These are phyloP conservation scores for Suaeda aralocaspica DNA, from an alignment of 148 eudicot genomes.

Conservation along the genomic window DNA sequence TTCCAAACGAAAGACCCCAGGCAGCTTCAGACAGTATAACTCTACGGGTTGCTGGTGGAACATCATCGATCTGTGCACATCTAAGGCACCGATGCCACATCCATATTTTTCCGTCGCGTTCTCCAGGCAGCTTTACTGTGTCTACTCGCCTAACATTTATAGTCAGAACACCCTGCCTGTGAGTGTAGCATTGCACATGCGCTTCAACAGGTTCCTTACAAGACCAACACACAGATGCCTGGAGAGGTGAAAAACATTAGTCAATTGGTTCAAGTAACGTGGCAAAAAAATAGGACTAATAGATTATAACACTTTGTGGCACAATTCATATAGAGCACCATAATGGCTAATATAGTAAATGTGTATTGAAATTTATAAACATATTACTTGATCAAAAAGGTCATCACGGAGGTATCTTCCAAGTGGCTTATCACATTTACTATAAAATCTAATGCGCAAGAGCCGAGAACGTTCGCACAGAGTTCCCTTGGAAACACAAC, in stretches of 20 bases:
- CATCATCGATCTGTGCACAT: slow-evolving; percentile 60
- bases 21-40: slow-evolving; percentile 94
- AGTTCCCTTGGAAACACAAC: slow-evolving; percentile 76
- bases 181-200: slow-evolving; percentile 87
- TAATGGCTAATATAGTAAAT: slow-evolving; percentile 36
- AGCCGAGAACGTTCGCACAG: slow-evolving; percentile 92
- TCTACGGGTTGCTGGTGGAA: slow-evolving; percentile 85
- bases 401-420: slow-evolving; percentile 83
- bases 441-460: slow-evolving; percentile 82
- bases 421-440: slow-evolving; percentile 90
- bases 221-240: slow-evolving; percentile 62
- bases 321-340: background rate
- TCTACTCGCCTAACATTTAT: slow-evolving; percentile 75
- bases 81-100: slow-evolving; percentile 99
- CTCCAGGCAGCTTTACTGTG: slow-evolving; percentile 66
- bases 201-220: slow-evolving; percentile 93
- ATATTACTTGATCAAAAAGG: slow-evolving; percentile 79
- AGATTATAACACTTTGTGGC: background rate
- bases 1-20: slow-evolving; percentile 98
- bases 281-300: background rate
- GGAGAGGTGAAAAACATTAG: slow-evolving; percentile 22
- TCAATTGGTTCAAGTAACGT: background rate
- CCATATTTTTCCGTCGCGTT: slow-evolving; percentile 93
- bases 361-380: slow-evolving; percentile 29
- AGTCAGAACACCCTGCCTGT: slow-evolving; percentile 82